Conservation (phyloP, 2,329 filamentous ascomycete species). For the Colletotrichum lini region DNA sequence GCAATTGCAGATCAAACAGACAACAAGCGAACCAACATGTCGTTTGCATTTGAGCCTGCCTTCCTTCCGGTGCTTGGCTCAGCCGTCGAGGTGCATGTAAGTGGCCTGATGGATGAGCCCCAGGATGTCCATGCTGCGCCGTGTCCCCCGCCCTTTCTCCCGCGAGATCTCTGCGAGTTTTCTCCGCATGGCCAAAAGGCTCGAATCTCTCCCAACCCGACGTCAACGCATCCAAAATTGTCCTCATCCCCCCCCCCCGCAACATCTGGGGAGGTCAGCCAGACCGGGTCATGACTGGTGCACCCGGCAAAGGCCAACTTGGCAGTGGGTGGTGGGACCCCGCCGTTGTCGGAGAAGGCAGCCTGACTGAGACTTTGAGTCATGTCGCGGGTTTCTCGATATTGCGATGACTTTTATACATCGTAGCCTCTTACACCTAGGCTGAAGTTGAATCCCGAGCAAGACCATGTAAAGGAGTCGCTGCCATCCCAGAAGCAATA, state of each 20-base stretch:
- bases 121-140: constrained; percentile 12
- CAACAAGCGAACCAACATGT: too few relatives aligned
- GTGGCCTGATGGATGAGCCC: constrained; percentile 32
- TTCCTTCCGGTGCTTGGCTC: background rate
- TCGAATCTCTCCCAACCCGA: constrained; percentile 22
- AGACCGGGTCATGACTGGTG: constrained; percentile 37
- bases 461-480: background rate
- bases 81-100: constrained; percentile 25
- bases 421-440: background rate
- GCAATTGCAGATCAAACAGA: too few relatives aligned
- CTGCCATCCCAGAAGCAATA: background rate
- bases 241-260: constrained; percentile 13
- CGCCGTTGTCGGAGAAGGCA: constrained; percentile 33
- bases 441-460: background rate
- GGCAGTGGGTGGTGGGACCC: constrained; percentile 27
- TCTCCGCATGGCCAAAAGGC: constrained; percentile 32
- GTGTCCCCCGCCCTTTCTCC: background rate
- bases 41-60: background rate
- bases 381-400: background rate
- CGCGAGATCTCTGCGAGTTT: constrained; percentile 29
- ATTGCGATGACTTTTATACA: background rate
- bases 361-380: background rate
- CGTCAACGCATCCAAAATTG: constrained; percentile 1
- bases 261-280: constrained; percentile 35
- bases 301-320: constrained; percentile 32